These are phyloP conservation scores for Kodamaea sp. DNA, from an alignment of 1,139 yeast species.

Conservation along the genomic window DNA sequence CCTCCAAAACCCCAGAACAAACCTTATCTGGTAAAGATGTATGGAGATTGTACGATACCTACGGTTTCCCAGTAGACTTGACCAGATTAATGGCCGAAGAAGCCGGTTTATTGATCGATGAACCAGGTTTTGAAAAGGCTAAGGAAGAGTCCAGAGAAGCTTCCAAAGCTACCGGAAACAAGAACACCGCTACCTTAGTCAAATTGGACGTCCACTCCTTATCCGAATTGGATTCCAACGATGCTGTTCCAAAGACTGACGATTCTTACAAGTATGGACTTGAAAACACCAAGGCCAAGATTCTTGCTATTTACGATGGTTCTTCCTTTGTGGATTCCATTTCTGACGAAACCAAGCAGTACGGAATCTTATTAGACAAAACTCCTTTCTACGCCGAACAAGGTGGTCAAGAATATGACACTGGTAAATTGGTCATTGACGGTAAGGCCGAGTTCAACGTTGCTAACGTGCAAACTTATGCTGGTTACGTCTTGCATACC, in stretches of 20 bases:
- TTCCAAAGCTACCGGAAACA: slow-evolving; percentile 79
- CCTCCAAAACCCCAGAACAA: slow-evolving; percentile 73
- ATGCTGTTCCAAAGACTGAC: slow-evolving; percentile 74
- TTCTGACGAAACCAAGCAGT: slow-evolving; percentile 50
- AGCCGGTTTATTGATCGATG: slow-evolving; percentile 91
- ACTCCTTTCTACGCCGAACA: slow-evolving; percentile 97
- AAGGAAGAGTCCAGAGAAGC: slow-evolving; percentile 89
- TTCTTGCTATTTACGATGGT: slow-evolving; percentile 75
- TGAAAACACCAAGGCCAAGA: slow-evolving; percentile 60
- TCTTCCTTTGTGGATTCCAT: slow-evolving; percentile 52
- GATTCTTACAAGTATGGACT: slow-evolving; percentile 74
- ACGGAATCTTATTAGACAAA: slow-evolving; percentile 81
- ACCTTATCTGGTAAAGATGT: slow-evolving; percentile 90
- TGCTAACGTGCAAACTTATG: slow-evolving; percentile 87
- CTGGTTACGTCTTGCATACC: slow-evolving; percentile 93
- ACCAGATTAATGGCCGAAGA: slow-evolving; percentile 99
- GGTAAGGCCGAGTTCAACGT: slow-evolving; percentile 87
- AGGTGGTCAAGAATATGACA: slow-evolving; percentile 98
- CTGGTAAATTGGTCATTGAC: slow-evolving; percentile 89
- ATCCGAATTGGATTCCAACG: slow-evolving; percentile 59
- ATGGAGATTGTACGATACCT: slow-evolving; percentile 98
- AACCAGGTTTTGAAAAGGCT: slow-evolving; percentile 87
- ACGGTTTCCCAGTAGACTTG: slow-evolving; percentile 98
- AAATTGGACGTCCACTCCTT: slow-evolving; percentile 91
- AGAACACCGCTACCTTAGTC: slow-evolving; percentile 59